Base-by-base conservation (phyloP, 345 rosid species). In the Pugionium dolabratum region DNA sequence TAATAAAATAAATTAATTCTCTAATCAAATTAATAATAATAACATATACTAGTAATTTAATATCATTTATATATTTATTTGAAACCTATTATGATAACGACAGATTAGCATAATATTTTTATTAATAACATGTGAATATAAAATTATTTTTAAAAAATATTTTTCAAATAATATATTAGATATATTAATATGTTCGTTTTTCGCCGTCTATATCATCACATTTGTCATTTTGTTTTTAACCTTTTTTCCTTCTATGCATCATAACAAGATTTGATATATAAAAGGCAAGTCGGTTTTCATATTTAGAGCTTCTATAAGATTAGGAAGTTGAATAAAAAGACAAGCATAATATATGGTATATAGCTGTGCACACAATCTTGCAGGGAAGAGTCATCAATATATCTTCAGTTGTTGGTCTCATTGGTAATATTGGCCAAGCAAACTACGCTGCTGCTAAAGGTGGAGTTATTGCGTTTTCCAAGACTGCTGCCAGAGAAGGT, bases 391-490 rank as follows among this genome's bases (percentile, higher is more conserved):
- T 90, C 59, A 73, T 90, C 73, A 94, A 94, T 51, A 83, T 94
- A 65, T 84, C 97, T 6, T 94, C 97, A 46, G 99, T 90, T 48
- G 96, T 88, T 67, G 97, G 99, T 77, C 84, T 94, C 74, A 83
- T 88, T 70, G 97, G 97, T 69, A 94, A 94, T n/a, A 66, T 52
- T 27, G 99, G 99, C 31, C 99, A 94, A 85, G 96, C 97, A 70
- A 94, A 94, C 84, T 94, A 90, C 68, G 87, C 93, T 74, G 99
- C 99, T 33, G 95, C 99, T 18, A 94, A 94, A 80, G 99, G 93
- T 26, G 97, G 99, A 73, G 99, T 94, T 70, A 94, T 94, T 80
- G 88, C 95, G 43, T 57, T 94, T 26, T 88, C 97, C 62, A 94
- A 94, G 76, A 68, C 83, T 70, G 89, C 77, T 56, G 99, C 99